Evolutionary conservation across 306 rosid species (phyloP), one percentile per base, ranked within the genome.

Genomic region (Vigna angularis): DNA sequence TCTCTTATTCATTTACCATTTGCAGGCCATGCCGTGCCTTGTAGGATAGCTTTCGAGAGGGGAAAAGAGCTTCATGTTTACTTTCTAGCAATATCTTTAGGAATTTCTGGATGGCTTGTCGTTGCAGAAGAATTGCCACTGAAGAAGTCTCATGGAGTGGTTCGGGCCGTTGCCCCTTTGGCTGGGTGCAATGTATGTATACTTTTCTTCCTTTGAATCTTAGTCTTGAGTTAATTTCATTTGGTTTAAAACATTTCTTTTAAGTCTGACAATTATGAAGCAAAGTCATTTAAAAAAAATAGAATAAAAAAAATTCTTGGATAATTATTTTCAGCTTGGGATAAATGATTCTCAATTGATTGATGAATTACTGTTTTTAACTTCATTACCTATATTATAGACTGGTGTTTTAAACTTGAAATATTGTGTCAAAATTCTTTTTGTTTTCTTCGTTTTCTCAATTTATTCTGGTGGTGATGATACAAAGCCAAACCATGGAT

Each of bases 21-120:
- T 81, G 88, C 87, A 95, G 98, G 71, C 78, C 87, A 89, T 76
- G 93, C 97, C 0, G 82, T 95, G 79, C 91, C 96, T 80, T 95
- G 98, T 83, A 89, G 96, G 86, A 91, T 95, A 81, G 91, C 98
- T 12, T 95, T 95, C 50, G 97, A 91, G 90, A 88, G 91, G 82
- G 98, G 98, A 56, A 95, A 86, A 81, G 98, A 92, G 53, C 89
- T 89, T 17, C 91, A 88, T 65, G 84, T 95, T 78, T 83, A 32
- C 86, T 88, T 95, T 72, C 83, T 89, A 79, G 92, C 97, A 63
- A 56, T 88, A 76, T 87, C 97, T 50, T 70, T 55, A 58, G 97
- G 98, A 85, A 79, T 84, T 72, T 88, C 90, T 34, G 98, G 98
- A 47, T 92, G 98, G 97, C 83, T 88, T 45, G 76, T 86, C 75